Percentiles rank a stretch among this genome's conserved stretches.
These are phyloP conservation scores for Colletotrichum somersetense DNA, from an alignment of 2,329 filamentous ascomycete species.

Conservation along the genomic window DNA sequence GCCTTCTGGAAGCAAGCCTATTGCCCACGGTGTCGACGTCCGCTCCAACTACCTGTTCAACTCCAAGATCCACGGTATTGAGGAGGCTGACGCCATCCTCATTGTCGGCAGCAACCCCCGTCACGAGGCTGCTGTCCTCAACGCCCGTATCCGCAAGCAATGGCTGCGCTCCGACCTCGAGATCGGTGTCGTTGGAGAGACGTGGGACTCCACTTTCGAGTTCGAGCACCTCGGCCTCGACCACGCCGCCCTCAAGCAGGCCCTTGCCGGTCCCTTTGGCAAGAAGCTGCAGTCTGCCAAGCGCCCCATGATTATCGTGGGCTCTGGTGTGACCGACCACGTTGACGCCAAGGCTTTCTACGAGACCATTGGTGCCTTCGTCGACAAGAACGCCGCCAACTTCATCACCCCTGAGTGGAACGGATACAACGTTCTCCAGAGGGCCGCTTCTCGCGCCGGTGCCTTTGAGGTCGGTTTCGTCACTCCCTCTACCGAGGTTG, in stretches of 20 bases:
- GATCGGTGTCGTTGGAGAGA: constrained; percentile 89
- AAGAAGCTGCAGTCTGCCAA: constrained; percentile 91
- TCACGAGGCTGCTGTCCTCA: constrained; percentile 94
- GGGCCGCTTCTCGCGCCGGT: constrained; percentile 90
- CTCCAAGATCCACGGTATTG: constrained; percentile 92
- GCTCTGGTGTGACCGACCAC: constrained; percentile 92
- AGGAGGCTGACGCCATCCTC: constrained; percentile 92
- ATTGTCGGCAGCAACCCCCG: constrained; percentile 95
- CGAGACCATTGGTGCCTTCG: constrained; percentile 89
- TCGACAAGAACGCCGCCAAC: constrained; percentile 91
- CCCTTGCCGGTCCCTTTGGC: constrained; percentile 87
- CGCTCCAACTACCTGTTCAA: constrained; percentile 98
- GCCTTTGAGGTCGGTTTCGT: constrained; percentile 97
- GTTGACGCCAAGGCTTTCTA: constrained; percentile 92
- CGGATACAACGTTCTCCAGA: constrained; percentile 96
- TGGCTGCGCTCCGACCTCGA: constrained; percentile 96
- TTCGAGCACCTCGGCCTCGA: constrained; percentile 90
- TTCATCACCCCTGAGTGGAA: constrained; percentile 95
- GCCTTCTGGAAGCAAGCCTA: constrained; percentile 82
- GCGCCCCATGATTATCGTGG: constrained; percentile 96
- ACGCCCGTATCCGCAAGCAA: constrained; percentile 97
- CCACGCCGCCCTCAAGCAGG: constrained; percentile 83
- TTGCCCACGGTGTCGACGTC: constrained; percentile 93
- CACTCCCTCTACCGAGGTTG: constrained; percentile 83
- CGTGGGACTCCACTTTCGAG: constrained; percentile 94